Conservation (phyloP, 225 moss, liverwort and hornwort genomes). For the Pseudisothecium myosuroides region DNA sequence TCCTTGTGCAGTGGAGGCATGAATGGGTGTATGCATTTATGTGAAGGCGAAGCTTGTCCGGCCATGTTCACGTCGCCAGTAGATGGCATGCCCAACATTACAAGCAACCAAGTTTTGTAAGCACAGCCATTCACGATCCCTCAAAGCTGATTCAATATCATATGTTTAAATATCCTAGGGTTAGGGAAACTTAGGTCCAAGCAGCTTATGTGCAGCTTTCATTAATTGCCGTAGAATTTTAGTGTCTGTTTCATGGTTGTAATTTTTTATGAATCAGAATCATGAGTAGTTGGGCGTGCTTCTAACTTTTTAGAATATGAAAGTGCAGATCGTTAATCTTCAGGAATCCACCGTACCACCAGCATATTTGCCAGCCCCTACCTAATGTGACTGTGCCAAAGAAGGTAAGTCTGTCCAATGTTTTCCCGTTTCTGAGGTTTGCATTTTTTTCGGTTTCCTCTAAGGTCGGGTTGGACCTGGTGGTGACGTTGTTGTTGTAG, state of each 20-base stretch:
- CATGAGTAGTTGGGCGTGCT: background rate
- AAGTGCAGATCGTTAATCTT: slow-evolving; percentile 71
- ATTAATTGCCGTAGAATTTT: background rate
- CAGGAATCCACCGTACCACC: slow-evolving; percentile 55
- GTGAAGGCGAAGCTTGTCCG: slow-evolving; percentile 94
- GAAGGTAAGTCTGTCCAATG: slow-evolving; percentile 27
- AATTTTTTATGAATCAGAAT: background rate
- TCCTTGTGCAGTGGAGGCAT: slow-evolving; percentile 63
- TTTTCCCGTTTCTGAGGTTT: background rate
- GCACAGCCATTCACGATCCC: background rate
- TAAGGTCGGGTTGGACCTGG: background rate
- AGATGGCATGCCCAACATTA: slow-evolving; percentile 69
- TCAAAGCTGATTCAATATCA: background rate
- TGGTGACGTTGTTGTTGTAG: background rate
- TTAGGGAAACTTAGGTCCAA: background rate
- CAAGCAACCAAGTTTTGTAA: slow-evolving; percentile 93
- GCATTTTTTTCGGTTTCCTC: background rate
- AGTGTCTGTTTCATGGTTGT: background rate
- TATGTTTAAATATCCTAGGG: background rate
- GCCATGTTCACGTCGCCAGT: slow-evolving; percentile 86
- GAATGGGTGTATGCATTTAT: slow-evolving; percentile 81
- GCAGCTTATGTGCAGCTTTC: background rate
- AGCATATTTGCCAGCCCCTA: slow-evolving; percentile 70
- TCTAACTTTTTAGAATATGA: background rate
- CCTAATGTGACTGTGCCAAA: slow-evolving; percentile 52